Conservation (phyloP, 306 rosid genomes). For the Hippophae gyantsensis region DNA sequence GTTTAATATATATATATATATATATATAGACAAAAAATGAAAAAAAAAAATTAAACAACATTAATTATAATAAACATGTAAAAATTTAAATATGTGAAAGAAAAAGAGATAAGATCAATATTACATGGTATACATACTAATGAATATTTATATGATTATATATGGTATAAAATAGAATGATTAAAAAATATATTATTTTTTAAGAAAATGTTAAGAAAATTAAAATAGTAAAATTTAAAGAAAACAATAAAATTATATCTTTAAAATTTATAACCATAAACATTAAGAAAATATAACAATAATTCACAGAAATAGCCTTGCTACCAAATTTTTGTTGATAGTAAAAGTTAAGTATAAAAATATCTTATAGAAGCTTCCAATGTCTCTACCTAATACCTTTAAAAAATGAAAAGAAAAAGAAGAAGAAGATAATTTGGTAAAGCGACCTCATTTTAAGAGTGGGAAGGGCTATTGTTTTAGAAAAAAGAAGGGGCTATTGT, state of each 20-base stretch:
- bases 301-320: background rate
- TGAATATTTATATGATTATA: too few relatives aligned
- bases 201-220: too few relatives aligned
- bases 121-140: too few relatives aligned
- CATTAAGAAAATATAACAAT: too few relatives aligned
- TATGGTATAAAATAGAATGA: too few relatives aligned
- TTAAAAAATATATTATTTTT: too few relatives aligned
- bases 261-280: too few relatives aligned
- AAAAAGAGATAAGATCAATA: too few relatives aligned
- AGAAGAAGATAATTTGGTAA: slow-evolving; percentile 15
- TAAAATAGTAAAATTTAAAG: too few relatives aligned
- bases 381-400: slow-evolving; percentile 42
- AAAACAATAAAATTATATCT: too few relatives aligned
- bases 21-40: background rate
- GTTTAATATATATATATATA: too few relatives aligned
- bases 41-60: slow-evolving; percentile 16
- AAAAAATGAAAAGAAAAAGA: slow-evolving; percentile 23
- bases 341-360: slow-evolving; percentile 1
- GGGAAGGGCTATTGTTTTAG: too few relatives aligned
- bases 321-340: background rate
- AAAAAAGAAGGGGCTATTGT: background rate
- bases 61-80: background rate
- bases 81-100: background rate
- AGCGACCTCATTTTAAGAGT: slow-evolving; percentile 3
- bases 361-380: slow-evolving; percentile 39